Conservation (phyloP, 1,284 basidiomycete species). For the Leucoagaricus sp. region DNA sequence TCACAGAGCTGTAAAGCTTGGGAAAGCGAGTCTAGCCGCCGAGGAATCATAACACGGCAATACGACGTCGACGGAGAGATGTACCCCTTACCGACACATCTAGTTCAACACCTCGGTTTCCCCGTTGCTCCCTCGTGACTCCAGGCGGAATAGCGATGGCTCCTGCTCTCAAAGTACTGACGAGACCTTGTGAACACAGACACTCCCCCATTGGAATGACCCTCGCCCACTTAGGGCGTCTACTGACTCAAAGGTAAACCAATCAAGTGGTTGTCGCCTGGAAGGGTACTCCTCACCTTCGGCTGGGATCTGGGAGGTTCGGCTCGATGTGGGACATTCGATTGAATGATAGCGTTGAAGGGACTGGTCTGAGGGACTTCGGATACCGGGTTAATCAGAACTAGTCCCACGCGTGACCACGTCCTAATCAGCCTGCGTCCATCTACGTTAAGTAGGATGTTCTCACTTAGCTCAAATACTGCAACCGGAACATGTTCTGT, state of each 20-base stretch:
- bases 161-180: not conserved
- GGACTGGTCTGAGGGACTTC: too few species aligned
- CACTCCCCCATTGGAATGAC: too few species aligned
- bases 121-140: not conserved
- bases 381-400: not conserved
- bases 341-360: not conserved
- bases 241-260: too few species aligned
- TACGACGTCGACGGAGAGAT: constrained; percentile 1
- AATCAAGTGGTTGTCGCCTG: too few species aligned
- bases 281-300: too few species aligned
- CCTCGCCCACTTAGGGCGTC: too few species aligned
- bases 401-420: not conserved
- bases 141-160: not conserved
- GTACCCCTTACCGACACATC: constrained; percentile 1
- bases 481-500: too few species aligned
- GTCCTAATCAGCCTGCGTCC: too few species aligned
- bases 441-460: too few species aligned
- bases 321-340: not conserved
- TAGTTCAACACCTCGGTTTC: constrained; percentile 1
- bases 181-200: not conserved
- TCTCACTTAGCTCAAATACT: too few species aligned
- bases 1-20: constrained; percentile 10
- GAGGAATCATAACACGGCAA: constrained; percentile 10
- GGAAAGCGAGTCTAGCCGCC: not conserved
- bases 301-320: too few species aligned